A percentile compares a stretch with the other conserved stretches of the same genome.
phyloP scores from a whole-genome alignment of 2,329 filamentous ascomycete genomes.

The Fusarium nematophilum region DNA sequence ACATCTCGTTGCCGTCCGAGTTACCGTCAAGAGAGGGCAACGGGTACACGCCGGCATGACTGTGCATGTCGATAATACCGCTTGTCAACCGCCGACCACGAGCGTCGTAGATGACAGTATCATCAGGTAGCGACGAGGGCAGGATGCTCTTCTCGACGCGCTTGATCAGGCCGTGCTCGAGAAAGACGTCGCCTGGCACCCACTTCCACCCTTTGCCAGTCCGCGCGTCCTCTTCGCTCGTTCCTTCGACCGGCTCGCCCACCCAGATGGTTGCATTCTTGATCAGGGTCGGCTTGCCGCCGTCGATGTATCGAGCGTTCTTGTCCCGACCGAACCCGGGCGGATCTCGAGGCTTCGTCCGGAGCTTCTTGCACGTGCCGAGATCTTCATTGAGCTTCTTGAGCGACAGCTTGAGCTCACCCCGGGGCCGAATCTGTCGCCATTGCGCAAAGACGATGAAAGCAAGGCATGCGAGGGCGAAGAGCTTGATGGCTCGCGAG shows the following conservation, averaged over 20 bases:
- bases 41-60: conserved; percentile 70
- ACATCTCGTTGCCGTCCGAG: conserved; percentile 72
- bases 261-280: conserved; percentile 75
- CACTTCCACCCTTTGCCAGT: conserved; percentile 70
- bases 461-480: conserved; percentile 59
- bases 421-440: conserved; percentile 52
- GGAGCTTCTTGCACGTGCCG: conserved; percentile 66
- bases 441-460: conserved; percentile 64
- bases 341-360: conserved; percentile 65
- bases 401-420: conserved; percentile 57
- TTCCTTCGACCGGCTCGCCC: conserved; percentile 67
- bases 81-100: conserved; percentile 70
- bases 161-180: conserved; percentile 71
- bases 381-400: conserved; percentile 66
- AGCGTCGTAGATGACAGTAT: conserved; percentile 66
- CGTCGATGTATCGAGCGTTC: conserved; percentile 71
- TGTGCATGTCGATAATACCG: conserved; percentile 80
- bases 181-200: conserved; percentile 68
- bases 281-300: conserved; percentile 70
- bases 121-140: conserved; percentile 55
- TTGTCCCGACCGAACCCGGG: conserved; percentile 65
- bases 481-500: conserved; percentile 56
- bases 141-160: conserved; percentile 60
- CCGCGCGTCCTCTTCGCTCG: conserved; percentile 63
- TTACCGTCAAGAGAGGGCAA: conserved; percentile 67